Evolutionary conservation across 1,139 yeast species (phyloP).

Genomic region (Nakaseomyces delphensis): DNA sequence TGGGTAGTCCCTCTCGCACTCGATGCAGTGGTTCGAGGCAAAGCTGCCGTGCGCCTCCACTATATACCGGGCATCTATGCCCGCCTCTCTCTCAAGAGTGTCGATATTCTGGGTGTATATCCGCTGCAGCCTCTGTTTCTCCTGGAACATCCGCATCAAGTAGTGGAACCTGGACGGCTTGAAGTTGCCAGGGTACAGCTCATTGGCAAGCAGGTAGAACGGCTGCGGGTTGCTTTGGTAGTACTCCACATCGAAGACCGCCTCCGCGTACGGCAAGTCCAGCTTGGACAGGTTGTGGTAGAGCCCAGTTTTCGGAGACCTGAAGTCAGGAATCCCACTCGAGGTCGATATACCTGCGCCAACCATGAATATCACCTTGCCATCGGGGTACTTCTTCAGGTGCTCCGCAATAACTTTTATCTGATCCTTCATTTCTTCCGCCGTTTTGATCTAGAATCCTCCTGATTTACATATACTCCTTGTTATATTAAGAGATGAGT

Average conservation of each 20-base stretch:
- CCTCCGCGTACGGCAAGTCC: constrained; percentile 84
- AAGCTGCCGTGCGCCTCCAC: constrained; percentile 96
- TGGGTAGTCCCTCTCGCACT: constrained; percentile 52
- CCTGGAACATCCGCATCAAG: constrained; percentile 58
- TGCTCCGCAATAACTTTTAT: constrained; percentile 18
- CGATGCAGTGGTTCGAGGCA: constrained; percentile 74
- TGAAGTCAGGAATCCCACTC: constrained; percentile 91
- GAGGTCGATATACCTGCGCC: constrained; percentile 94
- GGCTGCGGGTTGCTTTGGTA: constrained; percentile 70
- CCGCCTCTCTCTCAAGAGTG: constrained; percentile 80
- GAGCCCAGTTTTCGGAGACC: constrained; percentile 86
- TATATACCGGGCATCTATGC: constrained; percentile 52
- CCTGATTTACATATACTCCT: too few species aligned
- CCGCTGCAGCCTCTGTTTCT: constrained; percentile 50
- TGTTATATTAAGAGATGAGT: too few species aligned
- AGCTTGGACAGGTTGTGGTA: constrained; percentile 71
- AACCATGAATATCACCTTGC: constrained; percentile 37
- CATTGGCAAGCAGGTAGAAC: constrained; percentile 75
- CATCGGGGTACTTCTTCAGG: constrained; percentile 20
- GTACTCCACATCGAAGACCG: constrained; percentile 84
- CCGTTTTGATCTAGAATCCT: too few species aligned
- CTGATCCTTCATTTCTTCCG: not conserved
- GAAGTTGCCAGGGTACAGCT: constrained; percentile 80
- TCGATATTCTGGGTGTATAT: constrained; percentile 91
- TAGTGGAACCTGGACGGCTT: constrained; percentile 75